Evolutionary conservation across 2,329 filamentous ascomycete genomes (phyloP), one percentile per base, ranked within the genome.

Genomic region (Fusarium continuum): DNA sequence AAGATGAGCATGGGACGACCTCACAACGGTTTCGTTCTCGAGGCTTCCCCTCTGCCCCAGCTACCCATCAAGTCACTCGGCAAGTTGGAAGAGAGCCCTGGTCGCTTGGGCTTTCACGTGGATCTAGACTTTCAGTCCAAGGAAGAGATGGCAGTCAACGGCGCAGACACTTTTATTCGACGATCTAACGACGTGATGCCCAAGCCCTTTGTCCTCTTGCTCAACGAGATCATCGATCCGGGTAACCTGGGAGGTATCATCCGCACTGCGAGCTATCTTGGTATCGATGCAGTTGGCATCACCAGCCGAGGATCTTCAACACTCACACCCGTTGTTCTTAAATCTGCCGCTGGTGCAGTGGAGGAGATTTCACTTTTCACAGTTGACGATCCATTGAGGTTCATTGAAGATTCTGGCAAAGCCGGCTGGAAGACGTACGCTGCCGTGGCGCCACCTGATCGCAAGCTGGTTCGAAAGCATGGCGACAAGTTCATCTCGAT

Each of bases 231-330:
- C 31, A 78, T 92, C 9, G 94, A 99, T 71, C 91, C 93, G 1
- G 93, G 92, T 22, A 99, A 99, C 72, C 80, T 98, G 1, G 95
- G 95, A 35, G 92, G 89, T 19, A 94, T 98, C 57, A 83, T 98
- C 36, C 90, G 95, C 29, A 92, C 92, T 6, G 92, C 93, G 3
- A 90, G 92, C 71, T 98, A 95, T 75, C 85, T 98, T n/a, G 94
- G 94, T 19, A 89, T 92, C 6, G 91, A 93, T 51, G 93, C 91
- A 5, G 85, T 99, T 17, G 87, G 88, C 3, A 87, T 96, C 50
- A 91, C 92, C 4, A 88, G 84, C 25, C 85, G 87, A 56, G 89
- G 87, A 69, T 91, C 90, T 14, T 91, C 93, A 0, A 84, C 88
- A 0, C 80, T 97, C 58, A 91, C 89, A 8, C 84, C 92, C 0